These are phyloP conservation scores for Talaromyces stipitatus DNA, from an alignment of 495 filamentous ascomycete genomes.

Conservation along the genomic window DNA sequence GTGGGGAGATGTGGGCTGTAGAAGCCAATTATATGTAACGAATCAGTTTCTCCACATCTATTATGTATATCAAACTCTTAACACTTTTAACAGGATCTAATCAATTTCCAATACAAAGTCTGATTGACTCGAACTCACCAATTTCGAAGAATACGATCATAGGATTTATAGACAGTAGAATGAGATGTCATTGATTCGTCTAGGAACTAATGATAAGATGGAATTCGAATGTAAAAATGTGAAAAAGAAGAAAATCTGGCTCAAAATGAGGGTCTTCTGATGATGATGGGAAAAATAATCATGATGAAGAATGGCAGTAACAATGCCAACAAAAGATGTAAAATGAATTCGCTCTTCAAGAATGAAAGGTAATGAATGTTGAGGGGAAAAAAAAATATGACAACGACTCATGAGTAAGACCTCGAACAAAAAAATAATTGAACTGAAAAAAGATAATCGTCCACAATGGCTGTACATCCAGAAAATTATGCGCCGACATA, in stretches of 20 bases:
- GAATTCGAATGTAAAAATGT: not conserved
- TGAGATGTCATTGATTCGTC: conserved; percentile 5
- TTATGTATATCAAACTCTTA: too few species aligned
- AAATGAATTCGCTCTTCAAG: not conserved
- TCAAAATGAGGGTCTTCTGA: not conserved
- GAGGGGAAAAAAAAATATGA: not conserved
- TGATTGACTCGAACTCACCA: too few species aligned
- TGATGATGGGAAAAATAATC: not conserved
- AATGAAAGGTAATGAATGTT: not conserved
- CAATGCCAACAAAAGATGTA: not conserved
- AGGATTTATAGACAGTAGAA: not conserved
- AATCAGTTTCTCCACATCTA: too few species aligned
- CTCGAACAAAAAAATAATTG: not conserved
- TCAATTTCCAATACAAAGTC: too few species aligned
- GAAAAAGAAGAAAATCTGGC: not conserved
- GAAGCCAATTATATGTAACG: too few species aligned
- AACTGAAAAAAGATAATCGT: not conserved
- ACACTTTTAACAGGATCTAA: too few species aligned
- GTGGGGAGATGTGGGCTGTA: too few species aligned
- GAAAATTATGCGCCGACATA: conserved; percentile 3
- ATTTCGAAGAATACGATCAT: too few species aligned
- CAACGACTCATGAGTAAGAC: not conserved
- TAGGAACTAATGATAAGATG: not conserved
- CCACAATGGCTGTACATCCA: conserved; percentile 1
- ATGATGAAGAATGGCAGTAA: not conserved